Conservation (phyloP, 768 basidiomycete species). For the Pulveroboletus sp. region DNA sequence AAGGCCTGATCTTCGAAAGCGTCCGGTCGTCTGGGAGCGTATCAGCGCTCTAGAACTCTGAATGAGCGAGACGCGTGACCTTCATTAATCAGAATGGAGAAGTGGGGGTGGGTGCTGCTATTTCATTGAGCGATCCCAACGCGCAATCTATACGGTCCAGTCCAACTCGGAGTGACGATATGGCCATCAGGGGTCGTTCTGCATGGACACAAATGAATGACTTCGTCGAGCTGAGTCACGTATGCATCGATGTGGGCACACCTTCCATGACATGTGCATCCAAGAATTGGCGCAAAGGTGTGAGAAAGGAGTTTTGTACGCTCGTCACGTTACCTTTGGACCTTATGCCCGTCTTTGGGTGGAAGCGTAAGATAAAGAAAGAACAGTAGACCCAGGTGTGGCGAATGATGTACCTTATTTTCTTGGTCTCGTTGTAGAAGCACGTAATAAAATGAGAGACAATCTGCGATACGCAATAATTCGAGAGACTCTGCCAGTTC, state of each 20-base stretch:
- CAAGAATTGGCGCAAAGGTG: constrained; percentile 41
- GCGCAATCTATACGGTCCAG: constrained; percentile 48
- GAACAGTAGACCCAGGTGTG: not conserved
- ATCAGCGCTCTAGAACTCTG: not conserved
- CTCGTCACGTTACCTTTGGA: constrained; percentile 41
- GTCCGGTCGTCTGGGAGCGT: not conserved
- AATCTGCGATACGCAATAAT: constrained; percentile 58
- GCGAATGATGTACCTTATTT: constrained; percentile 47
- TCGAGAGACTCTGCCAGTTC: constrained; percentile 56
- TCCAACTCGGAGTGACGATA: constrained; percentile 43
- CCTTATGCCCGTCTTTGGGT: constrained; percentile 48
- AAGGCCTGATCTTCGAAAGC: constrained; percentile 3
- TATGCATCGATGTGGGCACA: constrained; percentile 17
- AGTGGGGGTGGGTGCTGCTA: too few species aligned
- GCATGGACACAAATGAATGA: constrained; percentile 5
- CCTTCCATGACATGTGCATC: constrained; percentile 33
- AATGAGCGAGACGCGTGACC: not conserved
- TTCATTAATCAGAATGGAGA: constrained; percentile 19
- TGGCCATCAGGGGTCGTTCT: constrained; percentile 28
- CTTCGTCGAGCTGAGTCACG: too few species aligned
- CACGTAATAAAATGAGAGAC: constrained; percentile 65
- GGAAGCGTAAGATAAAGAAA: not conserved
- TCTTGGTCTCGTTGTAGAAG: constrained; percentile 52
- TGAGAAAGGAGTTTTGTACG: constrained; percentile 43
- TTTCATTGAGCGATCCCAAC: constrained; percentile 24